Conservation (phyloP, 176 grass and related monocot species). For the Aegilops speltoides region DNA sequence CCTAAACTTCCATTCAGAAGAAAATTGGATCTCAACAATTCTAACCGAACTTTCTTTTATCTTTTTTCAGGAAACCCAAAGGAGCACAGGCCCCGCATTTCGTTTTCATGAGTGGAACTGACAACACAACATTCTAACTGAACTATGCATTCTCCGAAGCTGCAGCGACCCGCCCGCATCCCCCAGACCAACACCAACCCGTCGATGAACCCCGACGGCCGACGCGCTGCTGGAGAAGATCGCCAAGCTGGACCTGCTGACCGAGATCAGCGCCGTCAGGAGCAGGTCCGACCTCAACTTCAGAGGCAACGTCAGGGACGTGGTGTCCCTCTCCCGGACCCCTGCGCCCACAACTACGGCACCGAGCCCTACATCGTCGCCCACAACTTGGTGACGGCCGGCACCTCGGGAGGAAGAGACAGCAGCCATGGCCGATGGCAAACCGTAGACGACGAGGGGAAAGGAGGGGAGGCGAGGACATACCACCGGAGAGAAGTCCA, state of each 20-base stretch:
- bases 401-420: too few species aligned
- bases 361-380: too few species aligned
- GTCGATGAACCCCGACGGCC: constrained; percentile 50
- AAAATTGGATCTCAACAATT: background rate
- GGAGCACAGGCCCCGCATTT: too few species aligned
- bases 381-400: too few species aligned
- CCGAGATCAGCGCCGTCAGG: constrained; percentile 58
- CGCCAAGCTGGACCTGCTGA: constrained; percentile 58
- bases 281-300: constrained; percentile 78
- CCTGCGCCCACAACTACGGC: constrained; percentile 38
- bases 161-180: constrained; percentile 22
- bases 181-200: constrained; percentile 17
- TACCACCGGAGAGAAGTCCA: too few species aligned
- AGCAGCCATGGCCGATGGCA: too few species aligned
- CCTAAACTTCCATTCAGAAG: background rate
- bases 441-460: too few species aligned
- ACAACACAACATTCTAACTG: background rate
- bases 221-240: constrained; percentile 71
- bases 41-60: background rate
- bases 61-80: too few species aligned
- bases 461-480: too few species aligned
- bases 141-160: background rate
- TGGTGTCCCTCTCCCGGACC: constrained; percentile 55
- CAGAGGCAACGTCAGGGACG: constrained; percentile 76
- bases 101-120: background rate